Evolutionary conservation across 306 rosid species (phyloP), one percentile per base, ranked within the genome.

Genomic region (Acacia confusa): DNA sequence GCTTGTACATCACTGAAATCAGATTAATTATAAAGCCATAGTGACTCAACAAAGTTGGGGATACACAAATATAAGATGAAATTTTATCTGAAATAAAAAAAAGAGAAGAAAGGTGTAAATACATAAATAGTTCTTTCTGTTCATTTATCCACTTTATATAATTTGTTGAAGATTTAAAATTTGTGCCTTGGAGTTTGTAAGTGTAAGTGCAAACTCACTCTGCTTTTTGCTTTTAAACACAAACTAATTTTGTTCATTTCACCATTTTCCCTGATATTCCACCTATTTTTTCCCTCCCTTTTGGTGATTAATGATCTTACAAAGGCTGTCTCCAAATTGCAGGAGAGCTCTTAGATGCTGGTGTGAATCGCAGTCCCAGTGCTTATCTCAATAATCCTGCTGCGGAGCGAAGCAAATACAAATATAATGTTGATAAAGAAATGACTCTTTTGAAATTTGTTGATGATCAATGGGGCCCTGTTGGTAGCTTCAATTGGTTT

Each of bases 401-500:
- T 81, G 74, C 76, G 16, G 98, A 95, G 86, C 94, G 94, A 48
- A 82, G 79, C 73, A 90, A 89, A 50, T 92, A 92, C 78, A 87
- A 89, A 78, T 88, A 91, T 83, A 85, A 92, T 41, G 97, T 91
- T 43, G 97, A 95, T 84, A 95, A 88, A 87, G 97, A 92, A 45
- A 95, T 95, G 97, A 89, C 94, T 25, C 98, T 95, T 78, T 47
- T 95, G 58, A 95, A 95, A 88, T 92, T 95, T 83, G 90, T 91
- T 72, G 95, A 92, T 82, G 86, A 81, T 78, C 90, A 92, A 78
- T 87, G 97, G 92, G 97, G 97, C 75, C 92, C 97, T 48, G 86
- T 92, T 34, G 98, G 98, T 69, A 89, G 92, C 89, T 95, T 95
- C 79, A 95, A 85, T 65, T 95, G 98, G 98, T 92, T 95, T 87